Evolutionary conservation across 176 grass and related monocot genomes (phyloP).

Genomic region (Chrysopogon serrulatus): DNA sequence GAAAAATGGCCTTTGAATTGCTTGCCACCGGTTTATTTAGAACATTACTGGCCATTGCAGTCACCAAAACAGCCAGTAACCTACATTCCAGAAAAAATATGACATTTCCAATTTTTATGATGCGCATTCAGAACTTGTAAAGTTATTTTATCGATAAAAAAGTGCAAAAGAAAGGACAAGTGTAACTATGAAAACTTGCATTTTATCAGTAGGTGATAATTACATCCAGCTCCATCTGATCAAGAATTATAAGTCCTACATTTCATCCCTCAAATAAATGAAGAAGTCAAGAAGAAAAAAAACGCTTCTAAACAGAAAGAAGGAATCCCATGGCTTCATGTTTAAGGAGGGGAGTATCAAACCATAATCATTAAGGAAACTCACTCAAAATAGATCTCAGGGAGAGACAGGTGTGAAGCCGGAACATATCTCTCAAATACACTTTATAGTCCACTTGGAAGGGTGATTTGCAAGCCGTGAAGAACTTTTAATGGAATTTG

Average conservation of each 20-base stretch:
- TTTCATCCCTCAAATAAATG: constrained; percentile 1
- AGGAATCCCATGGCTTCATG: neutral
- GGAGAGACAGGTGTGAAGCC: too few species aligned
- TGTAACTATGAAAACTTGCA: neutral
- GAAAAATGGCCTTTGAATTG: neutral
- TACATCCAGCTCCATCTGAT: constrained; percentile 20
- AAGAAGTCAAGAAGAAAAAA: neutral
- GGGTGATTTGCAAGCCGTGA: too few species aligned
- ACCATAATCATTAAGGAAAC: neutral
- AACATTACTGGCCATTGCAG: neutral
- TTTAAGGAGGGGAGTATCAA: neutral
- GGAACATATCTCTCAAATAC: too few species aligned
- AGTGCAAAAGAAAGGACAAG: neutral
- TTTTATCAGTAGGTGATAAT: neutral
- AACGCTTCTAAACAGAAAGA: neutral
- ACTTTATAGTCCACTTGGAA: too few species aligned
- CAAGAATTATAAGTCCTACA: neutral
- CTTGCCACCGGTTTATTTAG: neutral
- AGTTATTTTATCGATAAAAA: neutral
- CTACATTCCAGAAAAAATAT: neutral
- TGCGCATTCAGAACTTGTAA: neutral
- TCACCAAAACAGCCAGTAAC: constrained; percentile 10
- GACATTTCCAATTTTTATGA: neutral
- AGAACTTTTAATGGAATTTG: too few species aligned
- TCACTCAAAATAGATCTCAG: neutral